Evolutionary conservation across 2,329 filamentous ascomycete genomes (phyloP).

Genomic region (Ilyonectria robusta): DNA sequence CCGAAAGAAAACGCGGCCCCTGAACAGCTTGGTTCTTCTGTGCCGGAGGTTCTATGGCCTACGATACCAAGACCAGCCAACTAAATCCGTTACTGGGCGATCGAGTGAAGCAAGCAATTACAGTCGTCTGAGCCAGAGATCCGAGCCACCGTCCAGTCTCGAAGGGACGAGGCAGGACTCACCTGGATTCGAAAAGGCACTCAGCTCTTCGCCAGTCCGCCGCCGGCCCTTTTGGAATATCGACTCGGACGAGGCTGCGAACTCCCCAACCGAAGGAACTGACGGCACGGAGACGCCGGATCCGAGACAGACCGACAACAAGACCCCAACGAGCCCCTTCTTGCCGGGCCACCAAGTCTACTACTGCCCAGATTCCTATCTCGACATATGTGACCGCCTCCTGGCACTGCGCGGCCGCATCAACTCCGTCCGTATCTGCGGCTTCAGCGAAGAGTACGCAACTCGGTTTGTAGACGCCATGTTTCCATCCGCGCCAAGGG

Average conservation of each 20-base stretch:
- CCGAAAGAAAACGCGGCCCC: constrained; percentile 38
- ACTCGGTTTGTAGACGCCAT: constrained; percentile 46
- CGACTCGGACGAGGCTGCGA: background rate
- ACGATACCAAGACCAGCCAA: constrained; percentile 9
- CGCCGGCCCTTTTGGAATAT: background rate
- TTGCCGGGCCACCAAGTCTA: constrained; percentile 22
- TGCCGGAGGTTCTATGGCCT: constrained; percentile 54
- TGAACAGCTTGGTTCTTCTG: constrained; percentile 51
- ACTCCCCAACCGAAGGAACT: background rate
- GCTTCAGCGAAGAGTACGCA: constrained; percentile 53
- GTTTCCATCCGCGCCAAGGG: constrained; percentile 37
- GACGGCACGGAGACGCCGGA: background rate
- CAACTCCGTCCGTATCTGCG: constrained; percentile 53
- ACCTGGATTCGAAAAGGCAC: constrained; percentile 7
- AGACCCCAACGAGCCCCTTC: constrained; percentile 12
- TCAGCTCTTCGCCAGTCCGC: constrained; percentile 14
- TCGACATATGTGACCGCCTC: constrained; percentile 52
- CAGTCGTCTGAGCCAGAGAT: constrained; percentile 34
- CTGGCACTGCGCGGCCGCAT: constrained; percentile 49
- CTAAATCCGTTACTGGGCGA: background rate
- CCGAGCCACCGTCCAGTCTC: background rate
- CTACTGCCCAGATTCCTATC: constrained; percentile 52
- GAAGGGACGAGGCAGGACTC: background rate
- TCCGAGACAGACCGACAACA: constrained; percentile 5
- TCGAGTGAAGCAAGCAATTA: constrained; percentile 16